Base-by-base conservation (phyloP, 1,284 basidiomycete species). In the Rhodofomes roseus region DNA sequence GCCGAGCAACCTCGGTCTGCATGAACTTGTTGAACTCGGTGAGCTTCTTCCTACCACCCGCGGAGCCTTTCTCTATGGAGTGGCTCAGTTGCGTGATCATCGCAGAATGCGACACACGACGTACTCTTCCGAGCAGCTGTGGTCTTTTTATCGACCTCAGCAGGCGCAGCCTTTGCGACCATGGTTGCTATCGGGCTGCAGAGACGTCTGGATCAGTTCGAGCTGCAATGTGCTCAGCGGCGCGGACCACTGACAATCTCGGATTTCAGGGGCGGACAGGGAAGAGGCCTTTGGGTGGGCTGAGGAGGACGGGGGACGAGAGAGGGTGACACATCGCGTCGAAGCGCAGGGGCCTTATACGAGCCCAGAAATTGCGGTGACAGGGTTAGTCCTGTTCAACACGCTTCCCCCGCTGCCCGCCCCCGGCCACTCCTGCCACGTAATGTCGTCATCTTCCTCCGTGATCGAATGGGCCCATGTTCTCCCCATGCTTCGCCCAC, bases 11-110 rank as follows among this genome's bases (percentile, higher is more conserved):
- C 70, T 92, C 90, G 22, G 79, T 76, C 76, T 89, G 87, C 87
- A 91, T 90, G 72, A 87, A 92, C 71, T 86, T 89, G 72, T 91
- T 91, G 75, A 89, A 92, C 11, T 82, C 79, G 37, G 85, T 86
- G 52, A 89, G 76, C 67, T 82, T 83, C 71, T 81, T 83, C 61
- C 75, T 74, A 61, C 77, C 76, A 41, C 77, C 76, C 48, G 73
- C 72, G 27, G 69, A 66, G 25, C 74, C 78, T 68, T 81, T 79
- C 71, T 66, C 66, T 69, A 56, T 57, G 44, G 23, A 27, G 29
- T 16, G 39, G 6, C 11, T 40, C 20, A 43, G 36, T 25, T 34
- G 7, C 25, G 29, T 3, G n/a, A 2, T 27, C 12, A 37, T 9
- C 16, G 3, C 34, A 23, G 16, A 20, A 51, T 4, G 50, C 9